Conservation (phyloP, 2,329 filamentous ascomycete genomes). For the Aureobasidium vineae region DNA sequence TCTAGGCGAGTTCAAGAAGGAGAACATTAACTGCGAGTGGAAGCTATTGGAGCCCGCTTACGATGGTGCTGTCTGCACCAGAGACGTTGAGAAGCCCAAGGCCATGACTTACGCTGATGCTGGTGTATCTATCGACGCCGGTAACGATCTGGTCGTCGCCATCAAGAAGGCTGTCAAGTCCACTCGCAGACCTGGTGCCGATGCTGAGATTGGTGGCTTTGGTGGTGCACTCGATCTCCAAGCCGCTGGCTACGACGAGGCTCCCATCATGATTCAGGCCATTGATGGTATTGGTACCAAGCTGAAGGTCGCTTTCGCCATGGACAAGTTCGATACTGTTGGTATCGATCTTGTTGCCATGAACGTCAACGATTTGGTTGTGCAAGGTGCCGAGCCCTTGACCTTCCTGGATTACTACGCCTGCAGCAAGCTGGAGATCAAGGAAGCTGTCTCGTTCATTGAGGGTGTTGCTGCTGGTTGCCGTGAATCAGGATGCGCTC, state of each 20-base stretch:
- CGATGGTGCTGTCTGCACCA: constrained; percentile 54
- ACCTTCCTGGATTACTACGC: constrained; percentile 99
- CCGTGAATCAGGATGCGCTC: constrained; percentile 76
- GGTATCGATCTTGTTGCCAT: constrained; percentile 97
- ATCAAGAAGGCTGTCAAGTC: constrained; percentile 90
- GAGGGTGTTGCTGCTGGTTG: constrained; percentile 88
- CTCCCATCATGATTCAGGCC: constrained; percentile 83
- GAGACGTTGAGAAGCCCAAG: constrained; percentile 31
- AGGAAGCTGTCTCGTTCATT: constrained; percentile 79
- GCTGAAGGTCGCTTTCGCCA: constrained; percentile 88
- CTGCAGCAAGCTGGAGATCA: constrained; percentile 80
- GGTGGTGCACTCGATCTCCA: constrained; percentile 81
- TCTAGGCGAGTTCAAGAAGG: constrained; percentile 67
- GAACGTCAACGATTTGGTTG: constrained; percentile 98
- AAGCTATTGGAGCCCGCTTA: constrained; percentile 84
- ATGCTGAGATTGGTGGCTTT: constrained; percentile 93
- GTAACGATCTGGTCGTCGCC: constrained; percentile 85
- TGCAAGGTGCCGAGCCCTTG: constrained; percentile 90
- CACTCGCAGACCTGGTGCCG: constrained; percentile 80
- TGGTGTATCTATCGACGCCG: constrained; percentile 90
- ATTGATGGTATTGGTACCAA: constrained; percentile 98
- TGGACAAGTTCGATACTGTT: constrained; percentile 88
- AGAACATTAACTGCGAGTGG: constrained; percentile 80
- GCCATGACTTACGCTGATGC: constrained; percentile 83
- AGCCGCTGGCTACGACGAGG: constrained; percentile 68